Base-by-base conservation (phyloP, 2,329 filamentous ascomycete species). In the Hymenoscyphus fraxineus region DNA sequence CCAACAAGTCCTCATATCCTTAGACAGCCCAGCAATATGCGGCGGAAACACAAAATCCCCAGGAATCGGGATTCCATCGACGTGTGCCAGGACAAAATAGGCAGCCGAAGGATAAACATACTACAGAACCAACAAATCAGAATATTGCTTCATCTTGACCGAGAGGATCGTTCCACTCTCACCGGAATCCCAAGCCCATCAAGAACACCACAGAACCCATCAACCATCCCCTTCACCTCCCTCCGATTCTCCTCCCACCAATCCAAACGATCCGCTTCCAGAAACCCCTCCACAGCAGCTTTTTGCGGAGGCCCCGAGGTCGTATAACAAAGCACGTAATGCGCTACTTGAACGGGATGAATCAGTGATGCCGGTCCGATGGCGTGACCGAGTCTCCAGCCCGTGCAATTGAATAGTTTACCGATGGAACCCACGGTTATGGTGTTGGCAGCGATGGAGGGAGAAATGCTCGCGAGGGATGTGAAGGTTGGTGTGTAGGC, bases 1-100 rank as follows among this genome's bases (percentile, higher is more conserved):
- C 59, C 59, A 61, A 35, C 41, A 54, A 38, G 38, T 15, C 22
- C 32, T 27, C 60, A 55, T 57, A 35, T 61, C 60, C 19, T 31
- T 15, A 12, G 31, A 56, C 13, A 31, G 51, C 15, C 35, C 47
- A n/a, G 31, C 40, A 15, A 56, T 16, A 15, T 32, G 54, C 31
- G 54, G 22, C 15, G 22, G 54, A 35, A 56, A 56, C 10, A 27
- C 12, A 56, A 31, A 56, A 19, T 6, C 12, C 12, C n/a, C 13
- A 4, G 54, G 54, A 31, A 32, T 56, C 54, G 10, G 54, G 31
- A 56, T 56, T 15, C 10, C 54, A 6, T 27, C 15, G 15, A 35
- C 31, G 12, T 56, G 54, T n/a, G 22, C 51, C 3, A 55, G 22
- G n/a, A 31, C 9, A 31, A 55, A 55, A 2, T 55, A 55, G 19